phyloP scores from a whole-genome alignment of 768 basidiomycete species.

The Boletus vinaceobasis region DNA sequence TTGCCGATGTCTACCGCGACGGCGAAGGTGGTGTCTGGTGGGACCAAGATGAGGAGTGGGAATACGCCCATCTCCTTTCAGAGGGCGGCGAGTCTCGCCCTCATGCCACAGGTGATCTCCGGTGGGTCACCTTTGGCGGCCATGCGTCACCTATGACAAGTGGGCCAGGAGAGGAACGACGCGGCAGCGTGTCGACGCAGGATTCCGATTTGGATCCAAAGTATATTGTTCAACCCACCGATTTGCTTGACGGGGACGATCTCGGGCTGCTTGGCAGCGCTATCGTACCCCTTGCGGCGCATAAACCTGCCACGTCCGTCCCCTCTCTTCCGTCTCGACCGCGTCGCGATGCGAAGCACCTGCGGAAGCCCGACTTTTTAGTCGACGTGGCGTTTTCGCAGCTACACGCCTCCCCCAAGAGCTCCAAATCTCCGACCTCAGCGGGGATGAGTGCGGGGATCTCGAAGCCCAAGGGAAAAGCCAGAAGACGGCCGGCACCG shows the following conservation, averaged over 20 bases:
- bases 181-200: slow-evolving; percentile 47
- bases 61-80: slow-evolving; percentile 59
- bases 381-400: slow-evolving; percentile 31
- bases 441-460: slow-evolving; percentile 1
- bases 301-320: slow-evolving; percentile 35
- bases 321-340: slow-evolving; percentile 36
- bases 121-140: slow-evolving; percentile 43
- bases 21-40: slow-evolving; percentile 63
- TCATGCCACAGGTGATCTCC: slow-evolving; percentile 30
- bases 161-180: slow-evolving; percentile 32
- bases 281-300: slow-evolving; percentile 21
- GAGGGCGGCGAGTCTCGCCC: slow-evolving; percentile 30
- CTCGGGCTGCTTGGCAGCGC: slow-evolving; percentile 33
- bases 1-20: slow-evolving; percentile 57
- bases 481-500: slow-evolving; percentile 41
- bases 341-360: slow-evolving; percentile 35
- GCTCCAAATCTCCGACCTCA: slow-evolving; percentile 12
- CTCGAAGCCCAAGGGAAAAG: slow-evolving; percentile 25
- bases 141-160: slow-evolving; percentile 15
- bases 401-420: slow-evolving; percentile 7
- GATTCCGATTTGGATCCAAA: slow-evolving; percentile 54
- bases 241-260: slow-evolving; percentile 32
- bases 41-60: slow-evolving; percentile 70
- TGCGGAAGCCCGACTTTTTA: slow-evolving; percentile 36
- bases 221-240: slow-evolving; percentile 42